Percentiles rank a stretch among this genome's conserved stretches.
These are phyloP conservation scores for Trametes punicea DNA, from an alignment of 768 basidiomycete genomes.

Conservation along the genomic window DNA sequence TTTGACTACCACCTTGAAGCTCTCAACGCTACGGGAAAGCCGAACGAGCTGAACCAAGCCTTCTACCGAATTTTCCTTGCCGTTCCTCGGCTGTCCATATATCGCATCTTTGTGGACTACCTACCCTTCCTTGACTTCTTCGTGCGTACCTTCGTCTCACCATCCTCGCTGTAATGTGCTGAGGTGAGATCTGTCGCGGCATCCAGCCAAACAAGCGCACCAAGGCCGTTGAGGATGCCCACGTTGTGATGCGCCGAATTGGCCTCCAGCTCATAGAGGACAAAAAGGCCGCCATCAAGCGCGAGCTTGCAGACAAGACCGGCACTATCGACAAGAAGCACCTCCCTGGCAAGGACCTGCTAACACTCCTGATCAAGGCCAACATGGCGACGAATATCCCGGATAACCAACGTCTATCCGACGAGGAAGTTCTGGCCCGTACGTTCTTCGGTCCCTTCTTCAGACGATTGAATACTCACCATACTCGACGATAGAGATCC, in stretches of 20 bases:
- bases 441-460: constrained; percentile 26
- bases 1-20: constrained; percentile 34
- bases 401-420: constrained; percentile 51
- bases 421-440: constrained; percentile 58
- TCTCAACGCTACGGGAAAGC: constrained; percentile 23
- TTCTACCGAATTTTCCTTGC: constrained; percentile 27
- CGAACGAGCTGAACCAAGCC: constrained; percentile 32
- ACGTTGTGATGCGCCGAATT: constrained; percentile 27
- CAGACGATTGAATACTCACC: neutral
- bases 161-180: neutral
- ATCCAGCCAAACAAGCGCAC: constrained; percentile 12
- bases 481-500: constrained; percentile 7
- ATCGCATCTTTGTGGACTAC: constrained; percentile 4
- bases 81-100: neutral
- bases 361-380: constrained; percentile 57
- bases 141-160: neutral
- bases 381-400: constrained; percentile 61
- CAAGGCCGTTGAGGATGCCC: constrained; percentile 6
- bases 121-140: constrained; percentile 28
- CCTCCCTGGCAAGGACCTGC: constrained; percentile 46
- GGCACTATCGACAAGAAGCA: constrained; percentile 36
- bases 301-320: neutral
- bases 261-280: constrained; percentile 30
- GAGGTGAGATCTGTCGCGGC: neutral
- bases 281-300: constrained; percentile 33